These are phyloP conservation scores for Naganishia randhawae DNA, from an alignment of 768 basidiomycete species.

Conservation along the genomic window DNA sequence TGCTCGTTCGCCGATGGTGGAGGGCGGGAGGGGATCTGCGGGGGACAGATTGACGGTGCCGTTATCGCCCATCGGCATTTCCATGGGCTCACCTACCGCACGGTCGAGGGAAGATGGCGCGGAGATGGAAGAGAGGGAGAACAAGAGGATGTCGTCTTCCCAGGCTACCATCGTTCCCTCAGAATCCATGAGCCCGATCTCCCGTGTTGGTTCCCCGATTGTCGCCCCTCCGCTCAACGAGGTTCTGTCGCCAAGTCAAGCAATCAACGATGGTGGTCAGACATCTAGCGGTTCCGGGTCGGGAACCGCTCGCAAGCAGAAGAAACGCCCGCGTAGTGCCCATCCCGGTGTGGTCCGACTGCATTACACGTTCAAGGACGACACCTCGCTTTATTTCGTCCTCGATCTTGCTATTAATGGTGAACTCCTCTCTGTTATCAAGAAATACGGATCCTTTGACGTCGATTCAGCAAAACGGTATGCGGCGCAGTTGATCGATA, in stretches of 20 bases:
- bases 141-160: not conserved
- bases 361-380: constrained; percentile 48
- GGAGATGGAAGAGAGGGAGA: not conserved
- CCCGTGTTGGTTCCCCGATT: not conserved
- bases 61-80: not conserved
- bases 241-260: not conserved
- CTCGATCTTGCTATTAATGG: constrained; percentile 54
- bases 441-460: constrained; percentile 76
- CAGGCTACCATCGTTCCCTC: constrained; percentile 7
- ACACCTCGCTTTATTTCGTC: constrained; percentile 52
- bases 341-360: constrained; percentile 48
- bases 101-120: not conserved
- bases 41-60: not conserved
- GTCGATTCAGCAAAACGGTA: constrained; percentile 73
- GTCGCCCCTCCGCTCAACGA: not conserved
- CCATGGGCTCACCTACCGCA: not conserved
- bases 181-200: not conserved
- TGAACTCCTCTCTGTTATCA: constrained; percentile 52
- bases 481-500: constrained; percentile 81
- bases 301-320: not conserved
- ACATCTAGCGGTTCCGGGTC: not conserved
- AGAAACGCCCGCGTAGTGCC: constrained; percentile 22
- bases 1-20: not conserved
- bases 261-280: not conserved
- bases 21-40: not conserved